Evolutionary conservation across 371 early-diverging fungal genomes (phyloP).

Genomic region (Dinochytrium kinnereticum): DNA sequence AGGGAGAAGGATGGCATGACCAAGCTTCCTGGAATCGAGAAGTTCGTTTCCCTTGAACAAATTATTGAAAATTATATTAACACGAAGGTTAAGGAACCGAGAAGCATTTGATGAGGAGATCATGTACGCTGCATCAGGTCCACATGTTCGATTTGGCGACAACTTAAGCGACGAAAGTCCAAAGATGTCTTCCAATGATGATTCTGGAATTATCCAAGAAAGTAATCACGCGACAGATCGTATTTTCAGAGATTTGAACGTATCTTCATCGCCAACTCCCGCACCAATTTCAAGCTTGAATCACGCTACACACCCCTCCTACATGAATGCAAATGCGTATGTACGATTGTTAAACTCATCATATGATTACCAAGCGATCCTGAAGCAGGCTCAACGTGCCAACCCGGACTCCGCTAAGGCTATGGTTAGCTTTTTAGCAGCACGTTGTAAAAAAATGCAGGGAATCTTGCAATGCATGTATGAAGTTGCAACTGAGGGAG

Average conservation of each 20-base stretch:
- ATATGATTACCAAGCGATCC: conserved; percentile 30
- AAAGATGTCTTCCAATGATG: no score
- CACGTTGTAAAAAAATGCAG: conserved; percentile 39
- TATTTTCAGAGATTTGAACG: conserved; percentile 9
- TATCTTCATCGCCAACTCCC: conserved; percentile 10
- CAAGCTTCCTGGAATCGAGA: neutral
- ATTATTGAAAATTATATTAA: no score
- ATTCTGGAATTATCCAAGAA: no score
- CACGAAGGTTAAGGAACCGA: no score
- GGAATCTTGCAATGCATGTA: conserved; percentile 28
- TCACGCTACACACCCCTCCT: conserved; percentile 5
- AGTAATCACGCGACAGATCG: conserved; percentile 11
- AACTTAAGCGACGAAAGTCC: neutral
- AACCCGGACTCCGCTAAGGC: conserved; percentile 24
- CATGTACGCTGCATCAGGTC: no score
- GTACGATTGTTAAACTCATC: conserved; percentile 48
- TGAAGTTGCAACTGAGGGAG: conserved; percentile 26
- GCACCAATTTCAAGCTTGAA: neutral
- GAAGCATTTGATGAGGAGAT: no score
- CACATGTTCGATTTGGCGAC: neutral
- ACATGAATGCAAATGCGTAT: conserved; percentile 48
- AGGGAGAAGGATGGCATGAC: conserved; percentile 4
- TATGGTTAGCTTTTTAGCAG: conserved; percentile 38
- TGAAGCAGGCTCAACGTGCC: conserved; percentile 35
- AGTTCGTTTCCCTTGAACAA: no score